These are phyloP conservation scores for Fusarium odoratissimum DNA, from an alignment of 2,329 filamentous ascomycete species.

Conservation along the genomic window DNA sequence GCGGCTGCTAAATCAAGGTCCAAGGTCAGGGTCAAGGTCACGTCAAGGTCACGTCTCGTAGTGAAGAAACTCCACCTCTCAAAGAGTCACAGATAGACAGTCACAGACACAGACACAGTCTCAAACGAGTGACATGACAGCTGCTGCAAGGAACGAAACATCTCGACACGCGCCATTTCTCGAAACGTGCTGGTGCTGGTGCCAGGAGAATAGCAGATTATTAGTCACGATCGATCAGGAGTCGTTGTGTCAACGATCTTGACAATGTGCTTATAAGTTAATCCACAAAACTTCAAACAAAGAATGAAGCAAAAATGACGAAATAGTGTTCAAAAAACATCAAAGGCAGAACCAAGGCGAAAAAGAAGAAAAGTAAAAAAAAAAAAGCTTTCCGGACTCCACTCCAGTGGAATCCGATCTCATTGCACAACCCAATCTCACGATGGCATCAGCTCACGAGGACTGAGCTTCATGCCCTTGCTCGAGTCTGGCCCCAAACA, in stretches of 20 bases:
- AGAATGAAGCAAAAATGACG: slow-evolving; percentile 9
- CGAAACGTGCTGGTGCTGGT: slow-evolving; percentile 39
- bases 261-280: not conserved
- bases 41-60: slow-evolving; percentile 11
- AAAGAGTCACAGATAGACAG: slow-evolving; percentile 8
- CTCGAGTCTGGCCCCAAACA: slow-evolving; percentile 5
- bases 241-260: slow-evolving; percentile 13
- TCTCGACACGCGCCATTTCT: slow-evolving; percentile 17
- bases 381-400: slow-evolving; percentile 13
- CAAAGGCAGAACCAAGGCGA: not conserved
- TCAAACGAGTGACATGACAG: slow-evolving; percentile 21
- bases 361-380: not conserved
- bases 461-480: slow-evolving; percentile 18
- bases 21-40: slow-evolving; percentile 9
- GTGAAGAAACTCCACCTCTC: slow-evolving; percentile 13
- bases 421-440: slow-evolving; percentile 44
- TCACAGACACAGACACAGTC: slow-evolving; percentile 4
- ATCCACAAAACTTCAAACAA: not conserved
- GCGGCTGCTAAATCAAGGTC: slow-evolving; percentile 35
- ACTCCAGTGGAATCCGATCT: slow-evolving; percentile 30
- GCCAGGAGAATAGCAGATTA: not conserved
- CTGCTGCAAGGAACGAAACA: slow-evolving; percentile 33
- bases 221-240: not conserved
- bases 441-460: slow-evolving; percentile 43
- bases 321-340: not conserved